Evolutionary conservation across 345 rosid genomes (phyloP).

Genomic region (Citrus reticulata): DNA sequence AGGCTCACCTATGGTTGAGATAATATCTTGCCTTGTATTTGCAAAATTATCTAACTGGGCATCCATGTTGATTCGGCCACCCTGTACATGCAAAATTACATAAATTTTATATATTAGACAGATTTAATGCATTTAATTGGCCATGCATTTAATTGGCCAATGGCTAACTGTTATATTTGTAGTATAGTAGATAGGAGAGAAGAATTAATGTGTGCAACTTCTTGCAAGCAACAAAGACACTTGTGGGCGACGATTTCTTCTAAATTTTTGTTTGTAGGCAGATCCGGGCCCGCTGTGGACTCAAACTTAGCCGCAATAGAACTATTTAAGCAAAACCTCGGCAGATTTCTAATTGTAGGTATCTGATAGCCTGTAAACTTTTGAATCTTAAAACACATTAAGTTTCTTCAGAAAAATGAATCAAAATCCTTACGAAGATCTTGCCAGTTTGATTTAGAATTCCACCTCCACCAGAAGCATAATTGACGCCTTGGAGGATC

Average conservation of each 20-base stretch:
- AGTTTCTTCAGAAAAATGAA: background rate
- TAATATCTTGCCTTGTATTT: constrained; percentile 45
- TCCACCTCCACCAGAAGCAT: constrained; percentile 83
- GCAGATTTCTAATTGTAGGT: background rate
- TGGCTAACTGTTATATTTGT: background rate
- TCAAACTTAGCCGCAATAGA: background rate
- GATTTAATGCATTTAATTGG: background rate
- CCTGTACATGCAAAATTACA: constrained; percentile 29
- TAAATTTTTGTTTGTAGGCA: background rate
- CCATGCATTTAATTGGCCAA: background rate
- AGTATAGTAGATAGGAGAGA: background rate
- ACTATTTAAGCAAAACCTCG: background rate
- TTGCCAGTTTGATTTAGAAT: constrained; percentile 68
- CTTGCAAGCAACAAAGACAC: background rate
- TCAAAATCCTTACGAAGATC: constrained; percentile 50
- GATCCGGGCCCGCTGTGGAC: background rate
- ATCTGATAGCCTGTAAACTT: background rate
- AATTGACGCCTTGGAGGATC: constrained; percentile 66
- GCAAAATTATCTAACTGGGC: constrained; percentile 57
- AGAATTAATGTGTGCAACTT: background rate
- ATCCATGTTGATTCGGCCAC: constrained; percentile 59
- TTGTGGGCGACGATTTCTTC: background rate
- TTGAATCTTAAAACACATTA: background rate
- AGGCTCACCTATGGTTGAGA: constrained; percentile 33
- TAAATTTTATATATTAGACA: no score